These are phyloP conservation scores for Pestalotiopsis sp. DNA, from an alignment of 2,329 filamentous ascomycete species.

Conservation along the genomic window DNA sequence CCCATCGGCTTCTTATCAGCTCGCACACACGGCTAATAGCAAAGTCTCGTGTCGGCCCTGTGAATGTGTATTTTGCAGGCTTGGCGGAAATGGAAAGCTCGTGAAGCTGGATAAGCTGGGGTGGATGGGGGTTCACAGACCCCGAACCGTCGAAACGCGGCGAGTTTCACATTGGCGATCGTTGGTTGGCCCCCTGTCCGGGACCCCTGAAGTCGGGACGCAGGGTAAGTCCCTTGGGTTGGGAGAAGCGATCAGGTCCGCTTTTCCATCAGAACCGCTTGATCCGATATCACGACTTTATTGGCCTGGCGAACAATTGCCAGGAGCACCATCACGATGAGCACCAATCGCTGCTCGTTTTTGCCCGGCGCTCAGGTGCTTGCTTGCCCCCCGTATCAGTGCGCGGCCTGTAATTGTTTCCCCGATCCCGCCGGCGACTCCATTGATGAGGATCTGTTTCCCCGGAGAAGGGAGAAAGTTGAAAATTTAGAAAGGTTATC, in stretches of 20 bases:
- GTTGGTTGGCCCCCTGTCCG: constrained; percentile 24
- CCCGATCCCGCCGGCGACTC: not conserved
- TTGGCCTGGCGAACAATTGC: constrained; percentile 18
- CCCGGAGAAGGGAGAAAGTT: not conserved
- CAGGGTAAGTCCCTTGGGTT: constrained; percentile 12
- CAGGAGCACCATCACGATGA: constrained; percentile 14
- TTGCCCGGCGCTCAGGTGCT: constrained; percentile 7
- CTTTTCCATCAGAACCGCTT: constrained; percentile 8
- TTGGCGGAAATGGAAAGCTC: not conserved
- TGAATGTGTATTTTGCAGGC: not conserved
- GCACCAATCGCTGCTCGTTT: constrained; percentile 20
- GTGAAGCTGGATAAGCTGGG: not conserved
- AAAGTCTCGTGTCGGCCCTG: not conserved
- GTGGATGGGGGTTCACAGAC: constrained; percentile 5
- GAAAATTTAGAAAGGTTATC: not conserved
- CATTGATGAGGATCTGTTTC: not conserved
- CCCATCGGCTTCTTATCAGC: not conserved
- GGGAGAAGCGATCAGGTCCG: not conserved
- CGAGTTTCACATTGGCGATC: constrained; percentile 34
- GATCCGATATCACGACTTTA: constrained; percentile 21
- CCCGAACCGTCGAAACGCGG: constrained; percentile 29
- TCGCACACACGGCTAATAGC: not conserved
- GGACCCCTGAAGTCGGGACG: not conserved
- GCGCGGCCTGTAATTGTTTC: constrained; percentile 7
- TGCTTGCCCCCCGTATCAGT: constrained; percentile 7